A percentile compares a stretch with the other conserved stretches of the same genome.
phyloP scores from a whole-genome alignment of 139 green algal species.

The Ostreobium quekettii region DNA sequence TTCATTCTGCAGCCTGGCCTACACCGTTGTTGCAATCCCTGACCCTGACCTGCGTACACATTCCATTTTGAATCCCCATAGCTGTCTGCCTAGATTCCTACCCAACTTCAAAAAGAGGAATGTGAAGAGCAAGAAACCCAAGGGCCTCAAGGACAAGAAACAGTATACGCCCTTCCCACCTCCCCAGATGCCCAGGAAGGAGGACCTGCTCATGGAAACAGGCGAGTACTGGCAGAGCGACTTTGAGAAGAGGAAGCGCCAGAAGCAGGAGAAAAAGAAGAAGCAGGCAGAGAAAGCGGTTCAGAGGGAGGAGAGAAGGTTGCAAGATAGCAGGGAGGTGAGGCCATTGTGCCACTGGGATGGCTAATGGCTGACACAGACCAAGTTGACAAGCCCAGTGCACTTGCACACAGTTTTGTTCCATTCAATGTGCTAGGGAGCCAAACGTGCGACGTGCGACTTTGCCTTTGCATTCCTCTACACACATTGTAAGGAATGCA shows the following conservation, averaged over 20 bases:
- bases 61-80: not conserved
- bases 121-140: conserved; percentile 81
- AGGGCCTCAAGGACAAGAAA: conserved; percentile 50
- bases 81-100: conserved; percentile 66
- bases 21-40: too few relatives aligned
- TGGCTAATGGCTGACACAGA: too few relatives aligned
- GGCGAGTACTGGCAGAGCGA: conserved; percentile 57
- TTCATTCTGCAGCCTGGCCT: not conserved
- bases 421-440: too few relatives aligned
- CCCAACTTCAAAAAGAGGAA: conserved; percentile 99
- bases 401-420: too few relatives aligned
- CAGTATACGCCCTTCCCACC: conserved; percentile 95
- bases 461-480: too few relatives aligned
- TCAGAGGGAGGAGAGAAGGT: not conserved
- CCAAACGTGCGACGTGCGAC: too few relatives aligned
- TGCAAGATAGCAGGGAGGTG: too few relatives aligned
- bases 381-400: too few relatives aligned
- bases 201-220: conserved; percentile 81
- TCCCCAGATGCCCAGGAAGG: conserved; percentile 79
- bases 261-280: not conserved
- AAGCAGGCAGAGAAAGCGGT: not conserved
- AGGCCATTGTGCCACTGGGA: too few relatives aligned
- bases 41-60: too few relatives aligned
- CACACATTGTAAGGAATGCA: too few relatives aligned
- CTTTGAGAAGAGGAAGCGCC: not conserved